Percentiles rank a stretch among this genome's conserved stretches.
These are phyloP conservation scores for Crepidotus variabilis DNA, from an alignment of 768 basidiomycete genomes.

Conservation along the genomic window DNA sequence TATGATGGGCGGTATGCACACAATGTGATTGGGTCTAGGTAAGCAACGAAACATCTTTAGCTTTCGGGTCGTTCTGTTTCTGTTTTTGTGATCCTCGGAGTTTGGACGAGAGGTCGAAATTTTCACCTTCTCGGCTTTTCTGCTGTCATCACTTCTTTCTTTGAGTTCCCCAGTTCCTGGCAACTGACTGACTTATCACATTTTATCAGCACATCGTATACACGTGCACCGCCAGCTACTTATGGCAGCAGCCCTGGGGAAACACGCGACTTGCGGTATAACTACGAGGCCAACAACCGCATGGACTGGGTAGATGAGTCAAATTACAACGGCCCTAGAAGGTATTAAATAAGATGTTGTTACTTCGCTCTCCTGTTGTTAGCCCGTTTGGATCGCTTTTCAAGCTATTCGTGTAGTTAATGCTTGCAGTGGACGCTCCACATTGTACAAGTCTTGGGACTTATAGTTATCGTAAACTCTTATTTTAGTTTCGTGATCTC, in stretches of 20 bases:
- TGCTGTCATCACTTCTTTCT: conserved; percentile 3
- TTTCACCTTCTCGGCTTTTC: not conserved
- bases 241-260: conserved; percentile 22
- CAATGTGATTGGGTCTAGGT: conserved; percentile 22
- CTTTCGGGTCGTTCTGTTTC: not conserved
- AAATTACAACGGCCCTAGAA: conserved; percentile 34
- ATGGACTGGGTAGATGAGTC: conserved; percentile 44
- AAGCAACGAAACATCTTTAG: not conserved
- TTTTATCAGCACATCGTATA: conserved; percentile 22
- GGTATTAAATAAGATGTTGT: conserved; percentile 6
- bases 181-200: conserved; percentile 4
- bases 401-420: not conserved
- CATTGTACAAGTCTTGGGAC: not conserved
- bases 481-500: not conserved
- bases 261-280: conserved; percentile 19
- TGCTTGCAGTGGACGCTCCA: not conserved
- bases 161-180: not conserved
- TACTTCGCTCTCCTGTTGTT: not conserved
- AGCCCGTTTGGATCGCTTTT: not conserved
- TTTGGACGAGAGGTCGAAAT: conserved; percentile 2
- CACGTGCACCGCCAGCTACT: conserved; percentile 24
- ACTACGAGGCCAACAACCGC: conserved; percentile 26
- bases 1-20: conserved; percentile 14
- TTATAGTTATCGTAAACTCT: not conserved
- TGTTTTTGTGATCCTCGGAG: conserved; percentile 17